A percentile compares a stretch with the other conserved stretches of the same genome.
Evolutionary conservation across 257 asterid species (phyloP).

Genomic region (Sherardia arvensis): DNA sequence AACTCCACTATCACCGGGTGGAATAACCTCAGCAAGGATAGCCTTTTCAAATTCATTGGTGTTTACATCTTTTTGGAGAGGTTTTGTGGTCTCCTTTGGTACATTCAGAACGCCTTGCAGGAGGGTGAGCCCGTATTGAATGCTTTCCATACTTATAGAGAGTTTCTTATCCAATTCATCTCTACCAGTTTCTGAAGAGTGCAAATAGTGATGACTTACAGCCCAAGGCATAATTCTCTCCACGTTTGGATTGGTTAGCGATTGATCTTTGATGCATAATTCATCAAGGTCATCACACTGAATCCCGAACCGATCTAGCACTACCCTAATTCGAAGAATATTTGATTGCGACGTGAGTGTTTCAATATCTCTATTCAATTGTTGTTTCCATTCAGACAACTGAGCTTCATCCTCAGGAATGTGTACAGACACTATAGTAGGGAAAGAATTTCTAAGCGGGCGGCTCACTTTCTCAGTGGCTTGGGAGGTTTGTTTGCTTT

Average conservation of each 20-base stretch:
- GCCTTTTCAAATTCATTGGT: slow-evolving; percentile 75
- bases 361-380: slow-evolving; percentile 70
- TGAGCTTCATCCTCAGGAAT: slow-evolving; percentile 83
- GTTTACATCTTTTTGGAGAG: slow-evolving; percentile 82
- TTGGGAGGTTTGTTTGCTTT: too few species aligned
- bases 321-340: slow-evolving; percentile 52
- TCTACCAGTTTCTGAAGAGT: slow-evolving; percentile 29
- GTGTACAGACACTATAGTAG: slow-evolving; percentile 77
- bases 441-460: slow-evolving; percentile 26
- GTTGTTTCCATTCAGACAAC: slow-evolving; percentile 75
- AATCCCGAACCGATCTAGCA: slow-evolving; percentile 49
- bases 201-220: slow-evolving; percentile 72
- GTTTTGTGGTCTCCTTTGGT: slow-evolving; percentile 52
- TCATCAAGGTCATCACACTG: slow-evolving; percentile 67
- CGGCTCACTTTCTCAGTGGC: too few species aligned
- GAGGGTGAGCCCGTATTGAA: slow-evolving; percentile 60
- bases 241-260: slow-evolving; percentile 60
- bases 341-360: slow-evolving; percentile 74
- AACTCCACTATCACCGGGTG: slow-evolving; percentile 78
- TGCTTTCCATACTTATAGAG: slow-evolving; percentile 57
- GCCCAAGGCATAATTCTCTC: slow-evolving; percentile 81
- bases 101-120: slow-evolving; percentile 62
- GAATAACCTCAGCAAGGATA: slow-evolving; percentile 74
- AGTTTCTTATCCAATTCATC: slow-evolving; percentile 35
- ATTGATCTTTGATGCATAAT: slow-evolving; percentile 70